Conservation (phyloP, 1,139 yeast species). For the Geotrichum fermentans region DNA sequence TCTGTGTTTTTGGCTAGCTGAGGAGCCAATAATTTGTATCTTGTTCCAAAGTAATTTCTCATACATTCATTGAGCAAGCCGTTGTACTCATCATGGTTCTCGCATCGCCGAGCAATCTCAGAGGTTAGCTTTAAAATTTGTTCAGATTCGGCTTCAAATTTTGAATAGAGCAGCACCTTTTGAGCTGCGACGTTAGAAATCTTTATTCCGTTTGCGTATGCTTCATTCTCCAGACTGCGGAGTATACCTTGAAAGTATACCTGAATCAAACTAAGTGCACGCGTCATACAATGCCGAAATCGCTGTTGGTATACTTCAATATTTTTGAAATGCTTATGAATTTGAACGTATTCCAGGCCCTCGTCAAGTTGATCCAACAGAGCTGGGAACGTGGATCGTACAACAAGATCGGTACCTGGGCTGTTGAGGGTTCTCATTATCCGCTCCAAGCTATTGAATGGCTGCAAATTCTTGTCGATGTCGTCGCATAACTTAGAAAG, state of each 20-base stretch:
- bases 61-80: conserved; percentile 68
- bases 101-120: conserved; percentile 50
- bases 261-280: conserved; percentile 71
- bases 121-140: conserved; percentile 45
- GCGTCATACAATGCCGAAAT: conserved; percentile 78
- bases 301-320: conserved; percentile 64
- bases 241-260: conserved; percentile 58
- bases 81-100: conserved; percentile 51
- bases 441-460: conserved; percentile 66
- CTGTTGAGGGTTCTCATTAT: conserved; percentile 65
- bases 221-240: conserved; percentile 45
- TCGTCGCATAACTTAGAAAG: conserved; percentile 46
- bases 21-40: conserved; percentile 47
- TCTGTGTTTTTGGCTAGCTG: conserved; percentile 38
- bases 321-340: conserved; percentile 57
- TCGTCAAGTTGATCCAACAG: conserved; percentile 58
- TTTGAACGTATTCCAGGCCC: conserved; percentile 48
- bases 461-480: conserved; percentile 50
- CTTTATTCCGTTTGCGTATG: conserved; percentile 38
- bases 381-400: conserved; percentile 49
- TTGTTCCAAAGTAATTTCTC: conserved; percentile 54
- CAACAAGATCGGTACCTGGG: conserved; percentile 64
- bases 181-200: conserved; percentile 39
- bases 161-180: conserved; percentile 58
- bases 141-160: conserved; percentile 48